phyloP scores from a whole-genome alignment of 805 yeast genomes.

The Saturnispora zaruensis region DNA sequence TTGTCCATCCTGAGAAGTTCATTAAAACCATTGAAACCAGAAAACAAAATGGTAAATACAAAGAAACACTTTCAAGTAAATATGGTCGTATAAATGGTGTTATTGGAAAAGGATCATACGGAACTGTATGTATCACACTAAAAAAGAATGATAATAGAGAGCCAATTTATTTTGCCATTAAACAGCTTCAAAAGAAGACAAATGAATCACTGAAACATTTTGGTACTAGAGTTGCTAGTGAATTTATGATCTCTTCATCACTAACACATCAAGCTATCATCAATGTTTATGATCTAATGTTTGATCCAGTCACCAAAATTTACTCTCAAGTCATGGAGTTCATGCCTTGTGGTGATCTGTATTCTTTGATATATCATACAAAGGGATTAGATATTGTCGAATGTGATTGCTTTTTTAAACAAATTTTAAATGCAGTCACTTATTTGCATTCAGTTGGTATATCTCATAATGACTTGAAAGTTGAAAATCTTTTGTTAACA shows the following conservation, averaged over 20 bases:
- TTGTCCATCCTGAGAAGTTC: constrained; percentile 33
- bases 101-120: constrained; percentile 40
- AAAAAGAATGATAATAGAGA: constrained; percentile 35
- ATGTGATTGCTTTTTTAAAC: constrained; percentile 86
- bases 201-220: constrained; percentile 50
- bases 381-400: constrained; percentile 53
- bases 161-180: constrained; percentile 58
- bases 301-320: constrained; percentile 57
- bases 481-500: constrained; percentile 73
- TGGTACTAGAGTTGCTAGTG: constrained; percentile 73
- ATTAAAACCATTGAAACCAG: constrained; percentile 22
- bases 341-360: constrained; percentile 81
- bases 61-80: constrained; percentile 33
- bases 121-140: constrained; percentile 36
- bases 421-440: constrained; percentile 68
- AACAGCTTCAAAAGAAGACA: constrained; percentile 58
- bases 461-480: constrained; percentile 88
- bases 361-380: constrained; percentile 45
- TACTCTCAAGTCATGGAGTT: constrained; percentile 92
- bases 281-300: constrained; percentile 72
- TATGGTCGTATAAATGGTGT: constrained; percentile 46
- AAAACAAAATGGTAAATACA: constrained; percentile 19
- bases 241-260: constrained; percentile 79
- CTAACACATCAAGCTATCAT: constrained; percentile 69
- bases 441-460: constrained; percentile 89